Evolutionary conservation across 768 basidiomycete genomes (phyloP), one percentile per base, ranked within the genome.

Genomic region (Panaeolus cyanescens): DNA sequence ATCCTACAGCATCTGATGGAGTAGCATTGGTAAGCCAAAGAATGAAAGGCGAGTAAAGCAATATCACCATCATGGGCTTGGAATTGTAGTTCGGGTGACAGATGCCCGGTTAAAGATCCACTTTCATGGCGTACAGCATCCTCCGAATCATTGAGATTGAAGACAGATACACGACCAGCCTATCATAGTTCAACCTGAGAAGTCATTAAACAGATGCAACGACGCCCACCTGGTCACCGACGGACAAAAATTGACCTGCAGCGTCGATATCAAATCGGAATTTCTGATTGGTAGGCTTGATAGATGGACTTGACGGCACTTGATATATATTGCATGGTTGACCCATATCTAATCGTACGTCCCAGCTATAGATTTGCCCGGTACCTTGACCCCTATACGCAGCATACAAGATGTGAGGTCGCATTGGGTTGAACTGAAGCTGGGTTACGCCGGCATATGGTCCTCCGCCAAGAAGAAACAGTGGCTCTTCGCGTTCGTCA

Each of bases 331-430:
- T 71, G 17, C 84, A 56, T 39, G 85, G 81, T 17, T 64, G 20
- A 55, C 75, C 72, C 31, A 82, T 67, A 71, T 89, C 81, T 2
- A 83, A 77, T 0, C 95, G 84, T 5, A 95, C 71, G 70, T 97
- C 96, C 90, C 92, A 97, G 58, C 84, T 79, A 68, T 88, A 89
- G 22, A 96, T 80, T n/a, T 54, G 61, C n/a, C 68, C 70, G 3
- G 69, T 68, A 5, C 78, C 78, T n/a, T 78, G 78, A 12, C 90
- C 80, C 5, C 96, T 83, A 65, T 92, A 95, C 0, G 92, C 82
- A 0, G 91, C 90, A 63, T 92, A 96, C 28, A 98, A 72, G 1
- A 92, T 74, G 60, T 92, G 83, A 0, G 92, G 90, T 40, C 77
- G 75, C 19, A 76, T 74, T 0, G 92, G 92, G 67, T 95, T 90